Percentiles rank a stretch among this genome's conserved stretches.
Evolutionary conservation across 768 basidiomycete species (phyloP).

Genomic region (Tephrocybe rancida): DNA sequence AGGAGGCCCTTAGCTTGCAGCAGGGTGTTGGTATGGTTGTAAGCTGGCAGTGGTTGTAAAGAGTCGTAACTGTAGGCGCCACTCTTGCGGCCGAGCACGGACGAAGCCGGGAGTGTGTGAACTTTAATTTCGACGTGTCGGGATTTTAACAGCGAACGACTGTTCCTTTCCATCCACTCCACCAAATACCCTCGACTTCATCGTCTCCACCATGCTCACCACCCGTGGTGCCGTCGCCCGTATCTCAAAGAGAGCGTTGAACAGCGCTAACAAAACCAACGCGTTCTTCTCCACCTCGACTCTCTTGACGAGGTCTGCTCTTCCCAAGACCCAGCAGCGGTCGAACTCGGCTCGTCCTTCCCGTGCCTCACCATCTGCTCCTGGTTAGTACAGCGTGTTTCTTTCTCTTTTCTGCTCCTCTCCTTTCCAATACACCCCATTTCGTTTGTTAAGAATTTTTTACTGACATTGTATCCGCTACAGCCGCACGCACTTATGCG

Average conservation of each 20-base stretch:
- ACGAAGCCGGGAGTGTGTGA: conserved; percentile 53
- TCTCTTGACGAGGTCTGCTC: conserved; percentile 56
- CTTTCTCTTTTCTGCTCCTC: conserved; percentile 1
- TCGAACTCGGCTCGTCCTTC: conserved; percentile 50
- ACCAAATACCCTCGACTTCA: conserved; percentile 29
- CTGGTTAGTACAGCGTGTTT: conserved; percentile 46
- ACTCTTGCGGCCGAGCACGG: conserved; percentile 29
- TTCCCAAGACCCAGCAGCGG: conserved; percentile 47
- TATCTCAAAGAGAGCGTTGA: conserved; percentile 82
- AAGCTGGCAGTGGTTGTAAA: too few relatives aligned
- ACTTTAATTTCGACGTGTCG: conserved; percentile 50
- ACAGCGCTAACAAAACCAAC: conserved; percentile 71
- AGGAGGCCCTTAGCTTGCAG: too few relatives aligned
- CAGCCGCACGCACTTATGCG: conserved; percentile 81
- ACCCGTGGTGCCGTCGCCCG: conserved; percentile 85
- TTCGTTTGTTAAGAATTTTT: conserved; percentile 10
- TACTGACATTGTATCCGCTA: conserved; percentile 15
- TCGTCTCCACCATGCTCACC: conserved; percentile 72
- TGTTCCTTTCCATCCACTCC: conserved; percentile 26
- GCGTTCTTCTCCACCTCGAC: conserved; percentile 82
- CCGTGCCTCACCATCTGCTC: conserved; percentile 46
- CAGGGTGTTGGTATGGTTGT: too few relatives aligned
- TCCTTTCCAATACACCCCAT: conserved; percentile 7
- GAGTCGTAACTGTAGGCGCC: not conserved
- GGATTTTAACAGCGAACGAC: conserved; percentile 29